Conservation (phyloP, 1,284 basidiomycete genomes). For the Athelia psychrophila region DNA sequence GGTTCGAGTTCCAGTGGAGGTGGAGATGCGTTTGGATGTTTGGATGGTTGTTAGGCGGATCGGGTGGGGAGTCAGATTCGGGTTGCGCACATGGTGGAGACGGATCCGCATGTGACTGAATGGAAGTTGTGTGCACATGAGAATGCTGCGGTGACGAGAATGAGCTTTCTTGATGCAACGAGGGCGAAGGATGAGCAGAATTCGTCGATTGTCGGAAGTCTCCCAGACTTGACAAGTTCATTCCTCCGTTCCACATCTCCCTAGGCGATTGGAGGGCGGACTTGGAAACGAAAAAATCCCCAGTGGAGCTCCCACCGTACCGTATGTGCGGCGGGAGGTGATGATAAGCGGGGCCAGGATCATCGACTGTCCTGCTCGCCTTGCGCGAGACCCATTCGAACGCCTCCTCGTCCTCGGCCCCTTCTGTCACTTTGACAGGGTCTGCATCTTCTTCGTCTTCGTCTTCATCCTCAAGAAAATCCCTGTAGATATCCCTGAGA, state of each 20-base stretch:
- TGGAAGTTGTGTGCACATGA: background rate
- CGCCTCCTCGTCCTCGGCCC: conserved; percentile 54
- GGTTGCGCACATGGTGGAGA: conserved; percentile 11
- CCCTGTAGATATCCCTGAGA: conserved; percentile 90
- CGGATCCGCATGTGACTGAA: conserved; percentile 12
- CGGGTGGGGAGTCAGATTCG: conserved; percentile 9
- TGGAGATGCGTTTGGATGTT: conserved; percentile 77
- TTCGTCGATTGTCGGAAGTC: conserved; percentile 28
- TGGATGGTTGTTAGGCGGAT: conserved; percentile 43
- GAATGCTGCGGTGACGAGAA: background rate
- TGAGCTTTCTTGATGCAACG: background rate
- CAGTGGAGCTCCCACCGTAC: conserved; percentile 53
- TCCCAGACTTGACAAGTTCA: conserved; percentile 31
- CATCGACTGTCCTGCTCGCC: conserved; percentile 43
- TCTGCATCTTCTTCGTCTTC: conserved; percentile 49
- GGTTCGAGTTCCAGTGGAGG: conserved; percentile 73
- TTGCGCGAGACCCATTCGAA: conserved; percentile 79
- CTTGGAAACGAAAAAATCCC: conserved; percentile 57
- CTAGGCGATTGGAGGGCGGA: conserved; percentile 43
- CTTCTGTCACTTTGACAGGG: conserved; percentile 53
- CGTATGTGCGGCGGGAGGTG: conserved; percentile 69
- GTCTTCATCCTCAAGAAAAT: conserved; percentile 85
- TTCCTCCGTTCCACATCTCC: conserved; percentile 49
- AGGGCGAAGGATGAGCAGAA: background rate
- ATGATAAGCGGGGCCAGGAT: conserved; percentile 61